Conservation (phyloP, 371 early-diverging fungal genomes). For the Zychaea mexicana region DNA sequence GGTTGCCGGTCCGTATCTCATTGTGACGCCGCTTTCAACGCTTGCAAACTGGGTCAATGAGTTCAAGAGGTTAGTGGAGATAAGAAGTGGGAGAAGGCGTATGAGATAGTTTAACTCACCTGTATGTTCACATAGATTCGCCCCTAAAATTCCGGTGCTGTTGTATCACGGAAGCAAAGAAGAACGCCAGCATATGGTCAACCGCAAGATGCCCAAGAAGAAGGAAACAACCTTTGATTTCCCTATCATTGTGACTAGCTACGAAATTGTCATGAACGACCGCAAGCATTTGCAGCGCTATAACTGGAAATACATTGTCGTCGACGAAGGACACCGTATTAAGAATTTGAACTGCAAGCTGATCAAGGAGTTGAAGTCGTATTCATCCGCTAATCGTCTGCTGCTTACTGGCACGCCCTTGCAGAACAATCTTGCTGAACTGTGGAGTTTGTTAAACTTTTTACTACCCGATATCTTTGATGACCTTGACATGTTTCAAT, state of each 20-base stretch:
- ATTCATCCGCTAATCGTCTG: slow-evolving; percentile 84
- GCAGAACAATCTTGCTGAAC: slow-evolving; percentile 92
- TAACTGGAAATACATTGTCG: slow-evolving; percentile 89
- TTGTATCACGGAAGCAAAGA: slow-evolving; percentile 90
- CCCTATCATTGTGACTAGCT: slow-evolving; percentile 89
- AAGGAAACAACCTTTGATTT: slow-evolving; percentile 53
- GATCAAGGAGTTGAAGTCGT: slow-evolving; percentile 81
- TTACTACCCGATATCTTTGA: slow-evolving; percentile 91
- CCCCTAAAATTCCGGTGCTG: slow-evolving; percentile 87
- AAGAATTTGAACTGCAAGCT: slow-evolving; percentile 94
- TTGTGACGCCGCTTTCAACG: slow-evolving; percentile 96
- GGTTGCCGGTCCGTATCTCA: slow-evolving; percentile 94
- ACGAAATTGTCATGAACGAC: slow-evolving; percentile 91
- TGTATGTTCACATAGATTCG: slow-evolving; percentile 69
- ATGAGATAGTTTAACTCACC: too few species aligned
- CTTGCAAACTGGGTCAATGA: slow-evolving; percentile 98
- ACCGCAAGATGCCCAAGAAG: slow-evolving; percentile 64
- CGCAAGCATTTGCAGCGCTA: slow-evolving; percentile 67
- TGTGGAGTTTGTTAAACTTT: slow-evolving; percentile 96
- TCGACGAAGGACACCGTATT: slow-evolving; percentile 96
- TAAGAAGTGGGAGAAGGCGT: too few species aligned
- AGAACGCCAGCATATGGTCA: slow-evolving; percentile 77
- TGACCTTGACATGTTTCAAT: slow-evolving; percentile 79
- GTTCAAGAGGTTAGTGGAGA: slow-evolving; percentile 72
- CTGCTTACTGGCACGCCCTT: slow-evolving; percentile 94